These are phyloP conservation scores for Anisodus tanguticus DNA, from an alignment of 257 asterid species.

Conservation along the genomic window DNA sequence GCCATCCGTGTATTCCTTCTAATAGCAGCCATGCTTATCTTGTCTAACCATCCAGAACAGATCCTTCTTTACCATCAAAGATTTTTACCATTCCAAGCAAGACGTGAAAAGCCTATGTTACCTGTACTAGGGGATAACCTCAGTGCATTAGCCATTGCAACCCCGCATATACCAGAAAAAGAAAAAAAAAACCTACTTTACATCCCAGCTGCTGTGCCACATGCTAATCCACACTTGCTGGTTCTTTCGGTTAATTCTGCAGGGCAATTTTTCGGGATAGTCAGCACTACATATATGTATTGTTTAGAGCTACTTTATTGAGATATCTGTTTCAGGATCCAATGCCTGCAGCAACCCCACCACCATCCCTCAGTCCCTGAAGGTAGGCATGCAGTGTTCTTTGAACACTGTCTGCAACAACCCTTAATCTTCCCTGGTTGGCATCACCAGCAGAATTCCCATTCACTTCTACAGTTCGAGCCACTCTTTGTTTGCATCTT, in stretches of 20 bases:
- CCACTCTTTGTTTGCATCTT: slow-evolving; percentile 78
- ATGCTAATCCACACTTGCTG: not conserved
- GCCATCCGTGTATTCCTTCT: not conserved
- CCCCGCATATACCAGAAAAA: not conserved
- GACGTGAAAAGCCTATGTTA: not conserved
- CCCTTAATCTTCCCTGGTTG: slow-evolving; percentile 86
- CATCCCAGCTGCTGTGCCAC: slow-evolving; percentile 22
- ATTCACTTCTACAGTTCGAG: slow-evolving; percentile 66
- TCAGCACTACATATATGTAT: not conserved
- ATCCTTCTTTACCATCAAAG: not conserved
- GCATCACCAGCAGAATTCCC: slow-evolving; percentile 71
- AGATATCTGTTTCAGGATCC: slow-evolving; percentile 36
- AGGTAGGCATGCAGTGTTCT: slow-evolving; percentile 76
- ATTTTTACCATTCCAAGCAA: not conserved
- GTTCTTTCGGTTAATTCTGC: not conserved
- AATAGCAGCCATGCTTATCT: not conserved
- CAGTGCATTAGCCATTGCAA: not conserved
- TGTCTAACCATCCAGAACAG: slow-evolving; percentile 16
- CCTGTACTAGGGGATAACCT: slow-evolving; percentile 23
- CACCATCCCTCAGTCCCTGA: slow-evolving; percentile 84
- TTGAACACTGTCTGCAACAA: slow-evolving; percentile 88
- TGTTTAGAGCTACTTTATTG: slow-evolving; percentile 18
- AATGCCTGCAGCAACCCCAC: slow-evolving; percentile 43
- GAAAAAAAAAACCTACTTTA: not conserved
- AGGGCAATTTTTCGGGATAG: slow-evolving; percentile 12